Evolutionary conservation across 2,329 filamentous ascomycete genomes (phyloP).

Genomic region (Penicillium freii): DNA sequence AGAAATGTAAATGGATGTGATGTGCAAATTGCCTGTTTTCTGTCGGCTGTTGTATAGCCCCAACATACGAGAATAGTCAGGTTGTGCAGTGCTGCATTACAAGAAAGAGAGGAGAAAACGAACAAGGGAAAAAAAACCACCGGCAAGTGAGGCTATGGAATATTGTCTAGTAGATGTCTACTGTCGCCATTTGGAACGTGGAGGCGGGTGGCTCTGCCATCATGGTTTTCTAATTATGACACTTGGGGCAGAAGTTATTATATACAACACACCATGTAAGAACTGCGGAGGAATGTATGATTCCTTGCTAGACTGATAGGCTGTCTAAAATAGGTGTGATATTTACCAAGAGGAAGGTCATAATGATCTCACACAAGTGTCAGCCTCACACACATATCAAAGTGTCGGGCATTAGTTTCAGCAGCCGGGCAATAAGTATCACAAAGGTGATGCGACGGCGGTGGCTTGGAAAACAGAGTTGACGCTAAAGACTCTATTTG

Average conservation of each 20-base stretch:
- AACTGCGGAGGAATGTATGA: not conserved
- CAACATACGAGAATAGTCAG: not conserved
- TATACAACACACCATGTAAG: not conserved
- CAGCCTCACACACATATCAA: constrained; percentile 6
- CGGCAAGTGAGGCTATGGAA: not conserved
- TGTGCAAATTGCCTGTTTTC: not conserved
- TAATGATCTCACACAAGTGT: constrained; percentile 17
- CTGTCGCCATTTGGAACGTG: not conserved
- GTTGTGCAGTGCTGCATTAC: not conserved
- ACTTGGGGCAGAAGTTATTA: not conserved
- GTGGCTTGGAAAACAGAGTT: constrained; percentile 20
- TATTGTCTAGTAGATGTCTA: not conserved
- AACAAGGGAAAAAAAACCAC: no score
- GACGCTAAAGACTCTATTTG: constrained; percentile 21
- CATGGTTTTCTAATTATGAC: constrained; percentile 24
- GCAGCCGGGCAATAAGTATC: not conserved
- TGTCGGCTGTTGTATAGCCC: not conserved
- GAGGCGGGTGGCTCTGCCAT: constrained; percentile 17
- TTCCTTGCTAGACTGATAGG: not conserved
- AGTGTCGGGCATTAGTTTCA: not conserved
- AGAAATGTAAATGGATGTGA: not conserved
- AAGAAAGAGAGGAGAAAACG: not conserved
- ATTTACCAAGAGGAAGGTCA: constrained; percentile 11
- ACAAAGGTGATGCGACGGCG: no score
- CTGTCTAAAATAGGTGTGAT: not conserved